phyloP scores from a whole-genome alignment of 345 rosid species.

The Salix udensis region DNA sequence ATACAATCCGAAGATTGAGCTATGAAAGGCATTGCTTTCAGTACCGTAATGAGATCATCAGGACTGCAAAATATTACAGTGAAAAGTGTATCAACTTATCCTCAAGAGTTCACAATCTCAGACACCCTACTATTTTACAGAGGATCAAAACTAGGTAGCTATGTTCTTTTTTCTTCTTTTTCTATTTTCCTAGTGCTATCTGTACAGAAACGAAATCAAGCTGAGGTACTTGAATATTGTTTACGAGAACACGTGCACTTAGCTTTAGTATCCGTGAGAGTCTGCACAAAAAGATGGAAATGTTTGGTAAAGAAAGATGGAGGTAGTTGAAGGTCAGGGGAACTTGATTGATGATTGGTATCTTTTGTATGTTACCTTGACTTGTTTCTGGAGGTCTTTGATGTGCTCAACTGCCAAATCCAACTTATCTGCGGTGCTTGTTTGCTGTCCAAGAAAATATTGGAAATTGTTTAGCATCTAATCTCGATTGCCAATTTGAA shows the following conservation, averaged over 20 bases:
- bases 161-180: neutral
- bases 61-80: neutral
- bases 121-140: neutral
- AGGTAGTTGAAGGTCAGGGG: constrained; percentile 18
- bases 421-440: constrained; percentile 72
- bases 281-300: constrained; percentile 29
- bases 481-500: neutral
- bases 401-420: constrained; percentile 68
- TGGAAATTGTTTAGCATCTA: neutral
- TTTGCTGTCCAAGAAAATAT: constrained; percentile 41
- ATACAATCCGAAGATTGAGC: neutral
- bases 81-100: neutral
- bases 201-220: constrained; percentile 24
- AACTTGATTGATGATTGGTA: neutral
- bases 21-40: neutral
- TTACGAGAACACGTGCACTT: constrained; percentile 48
- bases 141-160: neutral
- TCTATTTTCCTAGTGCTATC: neutral
- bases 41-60: neutral
- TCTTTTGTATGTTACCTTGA: constrained; percentile 39
- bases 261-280: constrained; percentile 39
- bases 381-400: constrained; percentile 61
- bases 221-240: constrained; percentile 14
- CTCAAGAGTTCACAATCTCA: neutral
- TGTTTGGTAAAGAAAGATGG: constrained; percentile 6